These are phyloP conservation scores for Perkinsus olseni DNA, from an alignment of 169 alveolate species.

Conservation along the genomic window DNA sequence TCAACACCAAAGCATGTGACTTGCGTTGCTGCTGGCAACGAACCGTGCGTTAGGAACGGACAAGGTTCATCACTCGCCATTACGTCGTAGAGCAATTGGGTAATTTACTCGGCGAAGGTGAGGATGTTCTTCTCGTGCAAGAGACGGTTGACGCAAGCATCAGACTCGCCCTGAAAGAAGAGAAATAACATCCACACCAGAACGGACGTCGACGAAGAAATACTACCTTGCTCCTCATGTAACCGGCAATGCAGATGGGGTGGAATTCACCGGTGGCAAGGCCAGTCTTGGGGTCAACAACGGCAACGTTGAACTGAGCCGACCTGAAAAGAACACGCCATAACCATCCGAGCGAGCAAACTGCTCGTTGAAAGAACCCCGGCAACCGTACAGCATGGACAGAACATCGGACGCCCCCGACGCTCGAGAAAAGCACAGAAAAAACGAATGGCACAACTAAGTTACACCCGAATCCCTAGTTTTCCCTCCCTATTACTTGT, in stretches of 20 bases:
- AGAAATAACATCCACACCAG: neutral
- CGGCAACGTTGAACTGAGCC: slow-evolving; percentile 60
- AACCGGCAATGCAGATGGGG: slow-evolving; percentile 77
- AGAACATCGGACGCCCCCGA: too few relatives aligned
- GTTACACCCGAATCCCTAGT: neutral
- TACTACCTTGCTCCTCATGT: slow-evolving; percentile 61
- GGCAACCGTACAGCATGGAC: too few relatives aligned
- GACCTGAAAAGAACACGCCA: slow-evolving; percentile 23
- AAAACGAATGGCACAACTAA: neutral
- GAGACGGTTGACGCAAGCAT: slow-evolving; percentile 83
- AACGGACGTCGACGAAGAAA: neutral
- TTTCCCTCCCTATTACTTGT: slow-evolving; percentile 16
- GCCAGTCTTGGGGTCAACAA: slow-evolving; percentile 73
- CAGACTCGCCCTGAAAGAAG: slow-evolving; percentile 67
- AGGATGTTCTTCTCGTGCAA: slow-evolving; percentile 73
- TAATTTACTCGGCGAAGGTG: slow-evolving; percentile 49
- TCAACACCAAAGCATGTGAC: slow-evolving; percentile 3
- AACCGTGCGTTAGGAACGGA: neutral
- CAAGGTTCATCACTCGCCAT: neutral
- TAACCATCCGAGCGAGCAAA: neutral
- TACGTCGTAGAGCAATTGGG: neutral
- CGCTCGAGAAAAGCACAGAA: neutral
- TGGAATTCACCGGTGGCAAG: slow-evolving; percentile 61
- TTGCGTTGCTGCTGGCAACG: slow-evolving; percentile 1
- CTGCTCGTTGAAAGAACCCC: too few relatives aligned